Evolutionary conservation across 2,329 filamentous ascomycete species (phyloP), one percentile per base, ranked within the genome.

Genomic region (Phaeosphaeriaceae sp.): DNA sequence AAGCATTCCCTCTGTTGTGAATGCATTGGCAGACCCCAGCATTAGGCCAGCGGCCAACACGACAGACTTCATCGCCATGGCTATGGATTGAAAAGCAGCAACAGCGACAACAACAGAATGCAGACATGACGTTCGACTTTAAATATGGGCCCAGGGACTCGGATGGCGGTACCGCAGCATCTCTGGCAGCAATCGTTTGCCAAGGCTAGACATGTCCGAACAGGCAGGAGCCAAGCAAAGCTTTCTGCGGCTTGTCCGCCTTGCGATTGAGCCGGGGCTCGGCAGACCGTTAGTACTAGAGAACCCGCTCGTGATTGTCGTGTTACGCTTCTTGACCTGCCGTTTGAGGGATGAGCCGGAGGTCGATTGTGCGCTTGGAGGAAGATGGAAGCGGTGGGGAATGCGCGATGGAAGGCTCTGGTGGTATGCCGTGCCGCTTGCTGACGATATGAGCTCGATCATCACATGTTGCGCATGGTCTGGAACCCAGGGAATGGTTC

Each of bases 31-130:
- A 56, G 64, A 70, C 44, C 66, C 65, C 20, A 74, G 60, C 47
- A 74, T 48, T 7, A 73, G 59, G 60, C 70, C 63, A 15, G 62
- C 65, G 49, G 67, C 68, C 66, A 72, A 42, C 13, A 67, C 46
- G 10, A 60, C 65, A 27, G 54, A 67, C 55, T 64, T 67, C 42
- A 73, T 68, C 50, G 68, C 70, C 73, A 75, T 76, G 58, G 58
- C 56, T 53, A 55, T 27, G 33, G 13, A 15, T 45, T 41, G 25
- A 19, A 21, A 20, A 52, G 52, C 56, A 51, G 20, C 24, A 40
- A 40, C 15, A 40, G 36, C 36, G 36, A 27, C 36, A 42, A 41
- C 13, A 54, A 36, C 22, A 48, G 9, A 27, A 19, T 25, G 31
- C 22, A 58, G 61, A 31, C 51, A 58, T 51, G 50, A 51, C 27